phyloP scores from a whole-genome alignment of 768 basidiomycete species.

The Boletus subparvulus region DNA sequence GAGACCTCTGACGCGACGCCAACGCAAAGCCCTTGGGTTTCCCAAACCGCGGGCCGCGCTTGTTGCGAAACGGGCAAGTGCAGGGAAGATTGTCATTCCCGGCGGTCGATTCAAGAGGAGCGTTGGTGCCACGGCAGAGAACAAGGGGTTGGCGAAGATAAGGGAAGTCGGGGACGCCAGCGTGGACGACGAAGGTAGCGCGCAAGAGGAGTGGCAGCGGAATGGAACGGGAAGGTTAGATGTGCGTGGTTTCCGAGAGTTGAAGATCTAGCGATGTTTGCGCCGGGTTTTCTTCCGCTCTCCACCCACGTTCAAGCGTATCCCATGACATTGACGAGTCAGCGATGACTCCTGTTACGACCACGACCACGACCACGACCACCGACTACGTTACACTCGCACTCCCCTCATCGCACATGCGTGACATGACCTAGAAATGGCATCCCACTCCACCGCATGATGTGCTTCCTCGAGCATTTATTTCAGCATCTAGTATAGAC shows the following conservation, averaged over 20 bases:
- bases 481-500: constrained; percentile 29
- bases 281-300: neutral
- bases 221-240: constrained; percentile 74
- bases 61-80: constrained; percentile 31
- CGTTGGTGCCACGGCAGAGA: constrained; percentile 6
- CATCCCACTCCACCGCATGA: constrained; percentile 1
- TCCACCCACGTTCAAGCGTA: neutral
- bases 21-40: constrained; percentile 67
- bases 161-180: constrained; percentile 23
- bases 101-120: constrained; percentile 51
- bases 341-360: constrained; percentile 12
- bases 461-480: constrained; percentile 20
- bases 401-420: constrained; percentile 7
- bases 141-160: constrained; percentile 18
- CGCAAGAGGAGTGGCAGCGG: constrained; percentile 53
- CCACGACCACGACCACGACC: neutral
- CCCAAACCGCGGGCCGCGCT: constrained; percentile 50
- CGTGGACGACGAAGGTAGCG: constrained; percentile 35
- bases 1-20: constrained; percentile 58
- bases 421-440: constrained; percentile 6
- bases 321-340: constrained; percentile 7
- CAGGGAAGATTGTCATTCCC: constrained; percentile 63
- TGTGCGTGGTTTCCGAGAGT: constrained; percentile 74
- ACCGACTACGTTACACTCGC: neutral
- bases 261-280: constrained; percentile 53